Percentiles rank a stretch among this genome's conserved stretches.
These are phyloP conservation scores for Chrysopogon serrulatus DNA, from an alignment of 176 grass and related monocot genomes.

Conservation along the genomic window DNA sequence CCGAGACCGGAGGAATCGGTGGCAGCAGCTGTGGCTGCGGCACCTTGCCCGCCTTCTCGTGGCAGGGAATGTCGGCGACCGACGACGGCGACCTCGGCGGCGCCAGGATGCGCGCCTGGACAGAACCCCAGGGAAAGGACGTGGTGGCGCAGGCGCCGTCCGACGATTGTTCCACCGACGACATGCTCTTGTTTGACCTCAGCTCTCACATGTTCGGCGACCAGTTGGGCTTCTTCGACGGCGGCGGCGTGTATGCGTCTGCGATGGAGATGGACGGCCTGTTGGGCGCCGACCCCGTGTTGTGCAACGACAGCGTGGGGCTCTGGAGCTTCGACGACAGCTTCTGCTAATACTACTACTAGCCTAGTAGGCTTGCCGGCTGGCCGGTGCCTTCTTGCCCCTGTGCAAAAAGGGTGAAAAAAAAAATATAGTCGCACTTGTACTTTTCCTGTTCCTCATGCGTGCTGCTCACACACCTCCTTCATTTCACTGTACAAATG, in stretches of 20 bases:
- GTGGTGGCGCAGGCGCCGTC: background rate
- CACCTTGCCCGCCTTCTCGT: conserved; percentile 31
- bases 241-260: conserved; percentile 1
- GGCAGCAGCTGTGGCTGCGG: background rate
- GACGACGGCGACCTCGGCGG: background rate
- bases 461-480: too few relatives aligned
- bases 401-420: too few relatives aligned
- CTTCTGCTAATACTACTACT: background rate
- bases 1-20: background rate
- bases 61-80: conserved; percentile 22
- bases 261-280: background rate
- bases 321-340: conserved; percentile 68
- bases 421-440: too few relatives aligned
- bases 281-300: conserved; percentile 4
- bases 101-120: background rate
- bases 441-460: too few relatives aligned
- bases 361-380: too few relatives aligned
- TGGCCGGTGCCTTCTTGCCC: too few relatives aligned
- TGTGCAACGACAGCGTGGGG: conserved; percentile 8
- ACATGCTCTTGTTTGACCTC: background rate
- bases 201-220: conserved; percentile 18
- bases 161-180: background rate
- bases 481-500: too few relatives aligned
- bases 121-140: background rate
- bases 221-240: conserved; percentile 32